Evolutionary conservation across 371 early-diverging fungal species (phyloP), one percentile per base, ranked within the genome.

Genomic region (Lichtheimia corymbifera): DNA sequence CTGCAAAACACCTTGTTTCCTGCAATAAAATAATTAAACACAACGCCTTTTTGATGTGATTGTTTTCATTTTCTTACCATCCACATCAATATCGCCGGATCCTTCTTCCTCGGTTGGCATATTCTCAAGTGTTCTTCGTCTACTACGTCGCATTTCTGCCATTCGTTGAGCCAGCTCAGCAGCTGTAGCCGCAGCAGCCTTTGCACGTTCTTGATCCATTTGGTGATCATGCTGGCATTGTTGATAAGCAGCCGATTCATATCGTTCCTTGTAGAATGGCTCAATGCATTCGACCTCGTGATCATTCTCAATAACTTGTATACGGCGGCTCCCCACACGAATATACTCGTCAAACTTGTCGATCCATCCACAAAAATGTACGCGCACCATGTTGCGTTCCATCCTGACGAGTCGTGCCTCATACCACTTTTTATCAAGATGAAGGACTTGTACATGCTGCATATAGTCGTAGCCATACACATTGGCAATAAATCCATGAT

Each of bases 281-380:
- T 80, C 78, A 4, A 70, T 53, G 53, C 79, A 76, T 44, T 61
- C 57, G 17, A 74, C 75, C 41, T 73, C 67, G 52, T 79, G 72
- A 30, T 65, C 71, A 30, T 72, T 74, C 30, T 74, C 74, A 22
- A 76, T 71, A 4, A 70, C 59, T 55, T 81, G 78, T 9, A 82
- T 35, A 3, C 88, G 69, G 7, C 76, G 67, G 53, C 88, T 89
- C 7, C 82, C 88, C 14, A 76, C 61, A 4, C 80, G 65, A 14
- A 88, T 68, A 64, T 83, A 79, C 51, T 88, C 90, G 54, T 89
- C 90, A 68, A 80, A 85, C 6, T 65, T 63, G 3, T 73, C 63
- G 6, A 69, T 65, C 88, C 88, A 86, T 0, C 83, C 88, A 56
- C 87, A 84, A 54, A 83, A 88, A 55, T 79, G 84, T 5, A 87